phyloP scores from a whole-genome alignment of 805 yeast genomes.

The Candida vartiovaarae region DNA sequence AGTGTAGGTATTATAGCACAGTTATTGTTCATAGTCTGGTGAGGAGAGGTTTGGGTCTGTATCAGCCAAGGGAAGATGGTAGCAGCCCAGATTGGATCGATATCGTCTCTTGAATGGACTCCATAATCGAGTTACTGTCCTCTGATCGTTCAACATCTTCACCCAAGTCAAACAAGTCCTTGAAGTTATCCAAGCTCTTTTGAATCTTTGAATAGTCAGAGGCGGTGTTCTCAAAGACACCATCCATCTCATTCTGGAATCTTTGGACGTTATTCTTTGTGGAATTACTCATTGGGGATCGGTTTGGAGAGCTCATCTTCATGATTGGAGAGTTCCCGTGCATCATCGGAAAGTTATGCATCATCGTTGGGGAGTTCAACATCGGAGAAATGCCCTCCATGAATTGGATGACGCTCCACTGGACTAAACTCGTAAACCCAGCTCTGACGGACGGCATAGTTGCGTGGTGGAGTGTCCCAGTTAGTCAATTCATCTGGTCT shows the following conservation, averaged over 20 bases:
- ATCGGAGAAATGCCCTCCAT: not conserved
- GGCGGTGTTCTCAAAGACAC: not conserved
- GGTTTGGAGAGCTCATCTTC: not conserved
- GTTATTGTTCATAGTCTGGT: not conserved
- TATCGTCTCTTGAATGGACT: too few species aligned
- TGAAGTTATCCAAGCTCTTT: not conserved
- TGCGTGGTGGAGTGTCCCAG: slow-evolving; percentile 20
- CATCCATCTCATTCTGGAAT: slow-evolving; percentile 1
- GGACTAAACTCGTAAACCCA: slow-evolving; percentile 17
- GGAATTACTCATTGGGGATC: slow-evolving; percentile 6
- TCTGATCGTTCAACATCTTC: not conserved
- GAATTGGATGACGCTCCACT: slow-evolving; percentile 6
- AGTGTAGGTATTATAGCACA: not conserved
- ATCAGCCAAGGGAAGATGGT: too few species aligned
- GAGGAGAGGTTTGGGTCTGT: too few species aligned
- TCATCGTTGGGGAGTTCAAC: not conserved
- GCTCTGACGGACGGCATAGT: slow-evolving; percentile 18
- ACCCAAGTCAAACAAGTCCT: not conserved
- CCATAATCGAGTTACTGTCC: too few species aligned
- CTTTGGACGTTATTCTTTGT: not conserved
- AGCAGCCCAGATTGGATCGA: too few species aligned
- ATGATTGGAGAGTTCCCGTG: not conserved
- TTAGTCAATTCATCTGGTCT: slow-evolving; percentile 1
- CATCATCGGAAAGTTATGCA: not conserved
- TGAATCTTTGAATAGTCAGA: not conserved